These are phyloP conservation scores for Phanerochaete carnosa DNA, from an alignment of 768 basidiomycete species.

Conservation along the genomic window DNA sequence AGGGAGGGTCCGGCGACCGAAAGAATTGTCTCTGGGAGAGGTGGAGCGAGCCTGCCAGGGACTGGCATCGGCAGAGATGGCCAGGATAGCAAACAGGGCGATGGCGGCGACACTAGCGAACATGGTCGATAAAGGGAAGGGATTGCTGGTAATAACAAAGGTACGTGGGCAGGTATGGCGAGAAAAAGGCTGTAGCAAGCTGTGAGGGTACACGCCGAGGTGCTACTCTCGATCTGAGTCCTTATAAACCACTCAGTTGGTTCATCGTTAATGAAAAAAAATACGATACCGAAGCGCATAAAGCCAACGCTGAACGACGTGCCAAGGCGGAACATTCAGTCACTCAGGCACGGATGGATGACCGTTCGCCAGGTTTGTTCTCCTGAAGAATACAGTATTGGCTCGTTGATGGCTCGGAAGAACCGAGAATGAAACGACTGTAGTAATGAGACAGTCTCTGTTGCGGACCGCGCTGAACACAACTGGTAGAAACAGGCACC, in stretches of 20 bases:
- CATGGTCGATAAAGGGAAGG: not conserved
- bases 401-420: not conserved
- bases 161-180: not conserved
- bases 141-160: not conserved
- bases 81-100: not conserved
- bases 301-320: not conserved
- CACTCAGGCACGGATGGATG: not conserved
- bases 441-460: no score
- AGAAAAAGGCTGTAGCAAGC: not conserved
- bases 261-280: not conserved
- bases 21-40: not conserved
- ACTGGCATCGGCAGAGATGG: not conserved
- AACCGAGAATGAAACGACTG: not conserved
- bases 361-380: not conserved
- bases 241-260: not conserved
- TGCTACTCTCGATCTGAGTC: not conserved
- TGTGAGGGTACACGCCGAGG: not conserved
- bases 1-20: slow-evolving; percentile 8
- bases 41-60: not conserved
- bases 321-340: not conserved
- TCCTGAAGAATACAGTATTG: not conserved
- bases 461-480: no score
- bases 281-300: not conserved
- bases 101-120: not conserved
- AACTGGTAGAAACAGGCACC: no score